These are phyloP conservation scores for Reutealis trisperma DNA, from an alignment of 345 rosid genomes.

Conservation along the genomic window DNA sequence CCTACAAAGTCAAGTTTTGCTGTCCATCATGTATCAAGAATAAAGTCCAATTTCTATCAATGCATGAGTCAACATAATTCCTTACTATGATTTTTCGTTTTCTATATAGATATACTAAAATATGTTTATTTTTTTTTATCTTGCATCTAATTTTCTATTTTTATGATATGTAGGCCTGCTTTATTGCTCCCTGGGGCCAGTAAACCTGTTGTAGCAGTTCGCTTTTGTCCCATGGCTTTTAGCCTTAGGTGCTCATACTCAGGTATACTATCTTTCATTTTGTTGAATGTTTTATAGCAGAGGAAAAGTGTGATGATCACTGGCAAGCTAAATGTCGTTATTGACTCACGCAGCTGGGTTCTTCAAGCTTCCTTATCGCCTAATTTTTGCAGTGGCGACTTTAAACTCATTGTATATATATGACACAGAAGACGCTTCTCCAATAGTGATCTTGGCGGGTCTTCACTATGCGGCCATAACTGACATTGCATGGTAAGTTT, in stretches of 20 bases:
- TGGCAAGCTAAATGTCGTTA: slow-evolving; percentile 7
- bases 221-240: slow-evolving; percentile 77
- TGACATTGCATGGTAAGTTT: slow-evolving; percentile 75
- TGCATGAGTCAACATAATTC: background rate
- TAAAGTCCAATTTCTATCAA: background rate
- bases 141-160: background rate
- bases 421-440: slow-evolving; percentile 76
- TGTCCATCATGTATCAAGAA: background rate
- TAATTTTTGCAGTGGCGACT: slow-evolving; percentile 87
- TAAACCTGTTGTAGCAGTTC: slow-evolving; percentile 92
- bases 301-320: background rate
- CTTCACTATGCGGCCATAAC: slow-evolving; percentile 96
- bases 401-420: slow-evolving; percentile 87
- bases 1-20: background rate
- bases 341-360: slow-evolving; percentile 57
- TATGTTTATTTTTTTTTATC: background rate
- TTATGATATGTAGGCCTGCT: slow-evolving; percentile 63
- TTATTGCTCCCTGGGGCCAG: slow-evolving; percentile 81
- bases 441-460: slow-evolving; percentile 77
- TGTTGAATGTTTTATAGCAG: background rate
- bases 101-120: background rate
- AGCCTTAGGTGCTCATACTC: slow-evolving; percentile 55
- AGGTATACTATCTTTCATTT: slow-evolving; percentile 44
- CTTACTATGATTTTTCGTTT: background rate
- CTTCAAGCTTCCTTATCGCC: slow-evolving; percentile 92